Base-by-base conservation (phyloP, 768 basidiomycete species). In the Tricholoma matsutake region DNA sequence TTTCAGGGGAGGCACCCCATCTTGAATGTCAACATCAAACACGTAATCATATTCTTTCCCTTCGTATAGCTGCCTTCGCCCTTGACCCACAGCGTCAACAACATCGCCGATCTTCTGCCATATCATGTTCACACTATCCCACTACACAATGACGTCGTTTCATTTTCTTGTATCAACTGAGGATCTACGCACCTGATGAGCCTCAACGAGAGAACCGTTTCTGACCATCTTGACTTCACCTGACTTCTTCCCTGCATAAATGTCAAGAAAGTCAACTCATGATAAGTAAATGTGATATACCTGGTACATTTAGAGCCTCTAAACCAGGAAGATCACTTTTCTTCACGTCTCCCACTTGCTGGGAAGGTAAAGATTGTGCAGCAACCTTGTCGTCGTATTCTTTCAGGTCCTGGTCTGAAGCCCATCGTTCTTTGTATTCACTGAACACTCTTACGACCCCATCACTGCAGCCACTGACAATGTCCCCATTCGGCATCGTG, bases 11-110 rank as follows among this genome's bases (percentile, higher is more conserved):
- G 96, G 96, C 14, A 85, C 86, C 2, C 95, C 96, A 61, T 97
- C 96, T 68, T 93, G 83, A 28, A 98, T 89, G 68, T 98, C 97
- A 35, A 99, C 96, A 69, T 97, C 96, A 68, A 98, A 98, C n/a
- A 99, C 96, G 68, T 97, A 97, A 75, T 99, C 97, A 69, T 96
- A 99, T 75, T 98, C 96, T 69, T 89, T 88, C 16, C 97, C 97
- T 66, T 94, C 75, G 69, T 91, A 89, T n/a, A 97, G 81, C 73
- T 96, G 92, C 74, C 92, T 96, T 60, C 94, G 82, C n/a, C 86
- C 86, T 35, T 88, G 86, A 22, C 95, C 92, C 56, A 96, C 91
- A 18, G 95, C 96, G 69, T 97, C 97, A 4, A 96, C 94, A 5
- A 98, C 96, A 66, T 96, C 91, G 22, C 97, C 97, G 34, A 98